Conservation (phyloP, 208 protist species). For the Zelonia costaricensis region DNA sequence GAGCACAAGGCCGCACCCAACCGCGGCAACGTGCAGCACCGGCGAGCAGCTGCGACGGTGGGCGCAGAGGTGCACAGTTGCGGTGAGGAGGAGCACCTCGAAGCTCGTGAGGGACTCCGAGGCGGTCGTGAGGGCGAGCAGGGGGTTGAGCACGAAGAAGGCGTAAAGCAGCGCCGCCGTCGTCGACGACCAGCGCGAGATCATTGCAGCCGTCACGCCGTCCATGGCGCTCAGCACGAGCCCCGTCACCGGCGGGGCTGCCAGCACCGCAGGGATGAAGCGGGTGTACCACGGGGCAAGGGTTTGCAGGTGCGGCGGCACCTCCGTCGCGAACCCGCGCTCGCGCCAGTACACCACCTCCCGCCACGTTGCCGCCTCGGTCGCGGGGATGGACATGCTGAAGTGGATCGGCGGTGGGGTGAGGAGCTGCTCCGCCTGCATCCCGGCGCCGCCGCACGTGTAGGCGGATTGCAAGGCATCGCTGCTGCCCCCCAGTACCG, state of each 20-base stretch:
- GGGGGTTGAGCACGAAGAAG: constrained; percentile 69
- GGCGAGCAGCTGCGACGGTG: constrained; percentile 11
- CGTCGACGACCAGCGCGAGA: constrained; percentile 54
- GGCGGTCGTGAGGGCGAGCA: constrained; percentile 43
- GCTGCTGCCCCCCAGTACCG: background rate
- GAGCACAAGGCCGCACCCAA: constrained; percentile 29
- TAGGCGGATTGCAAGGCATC: constrained; percentile 11
- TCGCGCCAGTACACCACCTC: constrained; percentile 65
- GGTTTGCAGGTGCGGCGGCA: constrained; percentile 44
- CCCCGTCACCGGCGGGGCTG: constrained; percentile 30
- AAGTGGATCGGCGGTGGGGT: constrained; percentile 32
- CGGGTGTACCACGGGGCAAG: constrained; percentile 66
- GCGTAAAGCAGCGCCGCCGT: constrained; percentile 47
- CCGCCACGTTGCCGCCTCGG: constrained; percentile 59
- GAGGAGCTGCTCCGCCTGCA: constrained; percentile 10
- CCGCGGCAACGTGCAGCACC: constrained; percentile 15
- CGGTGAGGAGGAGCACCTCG: constrained; percentile 52
- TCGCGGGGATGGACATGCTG: constrained; percentile 30
- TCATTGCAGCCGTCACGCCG: constrained; percentile 50
- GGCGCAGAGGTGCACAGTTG: constrained; percentile 38
- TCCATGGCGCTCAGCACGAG: constrained; percentile 60
- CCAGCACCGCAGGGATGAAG: constrained; percentile 46
- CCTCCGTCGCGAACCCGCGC: constrained; percentile 15
- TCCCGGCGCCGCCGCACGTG: constrained; percentile 1
- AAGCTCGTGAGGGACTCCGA: constrained; percentile 62